phyloP scores from a whole-genome alignment of 2,329 filamentous ascomycete genomes.

The Clarireedia sp. region DNA sequence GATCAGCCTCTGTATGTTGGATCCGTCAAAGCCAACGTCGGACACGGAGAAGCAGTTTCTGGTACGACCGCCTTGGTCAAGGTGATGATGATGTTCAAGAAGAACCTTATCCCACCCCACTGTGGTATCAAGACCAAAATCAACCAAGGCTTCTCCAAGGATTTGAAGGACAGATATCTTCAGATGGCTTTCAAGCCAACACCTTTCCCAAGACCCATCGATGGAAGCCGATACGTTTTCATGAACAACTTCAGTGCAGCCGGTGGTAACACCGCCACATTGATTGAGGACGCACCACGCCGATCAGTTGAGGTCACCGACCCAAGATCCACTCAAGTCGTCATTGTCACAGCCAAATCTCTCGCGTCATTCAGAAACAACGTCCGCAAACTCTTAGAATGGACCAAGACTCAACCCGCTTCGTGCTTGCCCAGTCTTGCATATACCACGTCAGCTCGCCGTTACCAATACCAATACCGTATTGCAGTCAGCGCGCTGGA shows the following conservation, averaged over 20 bases:
- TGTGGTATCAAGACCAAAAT: conserved; percentile 28
- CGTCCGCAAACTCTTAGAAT: conserved; percentile 1
- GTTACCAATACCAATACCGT: conserved; percentile 49
- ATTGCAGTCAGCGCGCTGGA: conserved; percentile 38
- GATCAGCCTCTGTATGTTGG: conserved; percentile 9
- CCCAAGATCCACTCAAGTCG: conserved; percentile 6
- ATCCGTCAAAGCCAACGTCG: conserved; percentile 10
- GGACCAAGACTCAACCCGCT: conserved; percentile 3
- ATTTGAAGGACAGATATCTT: conserved; percentile 29
- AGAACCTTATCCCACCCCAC: conserved; percentile 22
- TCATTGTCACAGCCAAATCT: conserved; percentile 8
- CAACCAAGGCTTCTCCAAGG: conserved; percentile 23
- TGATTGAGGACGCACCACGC: conserved; percentile 19
- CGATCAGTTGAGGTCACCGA: not conserved
- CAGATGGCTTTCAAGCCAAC: conserved; percentile 17
- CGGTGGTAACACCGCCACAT: conserved; percentile 19
- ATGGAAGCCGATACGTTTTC: conserved; percentile 31
- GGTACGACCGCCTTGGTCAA: conserved; percentile 25
- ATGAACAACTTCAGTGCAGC: conserved; percentile 42
- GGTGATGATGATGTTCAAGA: conserved; percentile 24
- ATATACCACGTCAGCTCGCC: conserved; percentile 32
- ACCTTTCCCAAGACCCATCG: conserved; percentile 28
- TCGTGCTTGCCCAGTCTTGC: conserved; percentile 12
- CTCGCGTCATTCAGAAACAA: conserved; percentile 10
- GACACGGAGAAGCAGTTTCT: conserved; percentile 14